Evolutionary conservation across 2,329 filamentous ascomycete genomes (phyloP).

Genomic region (Paracorniculantispora psalliotae): DNA sequence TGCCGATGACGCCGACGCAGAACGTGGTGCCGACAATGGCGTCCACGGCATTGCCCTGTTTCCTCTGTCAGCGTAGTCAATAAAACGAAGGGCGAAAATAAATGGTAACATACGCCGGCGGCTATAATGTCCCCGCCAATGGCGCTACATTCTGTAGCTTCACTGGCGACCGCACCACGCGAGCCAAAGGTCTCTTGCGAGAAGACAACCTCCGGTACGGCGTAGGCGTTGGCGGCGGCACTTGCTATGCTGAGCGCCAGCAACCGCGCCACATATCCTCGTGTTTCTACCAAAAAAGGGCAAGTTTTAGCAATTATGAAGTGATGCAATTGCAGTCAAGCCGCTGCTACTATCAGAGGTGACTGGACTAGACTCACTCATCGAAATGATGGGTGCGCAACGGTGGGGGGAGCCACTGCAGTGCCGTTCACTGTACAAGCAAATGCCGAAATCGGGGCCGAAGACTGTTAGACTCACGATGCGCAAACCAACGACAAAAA

Average conservation of each 20-base stretch:
- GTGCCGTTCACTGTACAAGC: too few relatives aligned
- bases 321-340: too few relatives aligned
- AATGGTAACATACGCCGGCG: slow-evolving; percentile 39
- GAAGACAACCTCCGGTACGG: slow-evolving; percentile 21
- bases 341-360: too few relatives aligned
- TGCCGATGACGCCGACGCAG: slow-evolving; percentile 69
- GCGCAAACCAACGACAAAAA: too few relatives aligned
- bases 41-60: slow-evolving; percentile 69
- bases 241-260: not conserved
- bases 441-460: too few relatives aligned
- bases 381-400: too few relatives aligned
- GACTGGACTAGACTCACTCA: too few relatives aligned
- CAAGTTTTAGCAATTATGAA: too few relatives aligned
- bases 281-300: not conserved
- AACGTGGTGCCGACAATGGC: slow-evolving; percentile 69
- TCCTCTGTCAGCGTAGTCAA: not conserved
- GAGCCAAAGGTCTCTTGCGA: slow-evolving; percentile 17
- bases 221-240: not conserved
- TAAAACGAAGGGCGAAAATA: not conserved
- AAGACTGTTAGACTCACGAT: too few relatives aligned
- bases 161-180: slow-evolving; percentile 64
- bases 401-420: too few relatives aligned
- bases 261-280: not conserved
- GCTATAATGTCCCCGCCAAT: slow-evolving; percentile 61
- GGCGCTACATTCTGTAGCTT: slow-evolving; percentile 62